These are phyloP conservation scores for Erigeron canadensis DNA, from an alignment of 129 eudicot species.

Conservation along the genomic window DNA sequence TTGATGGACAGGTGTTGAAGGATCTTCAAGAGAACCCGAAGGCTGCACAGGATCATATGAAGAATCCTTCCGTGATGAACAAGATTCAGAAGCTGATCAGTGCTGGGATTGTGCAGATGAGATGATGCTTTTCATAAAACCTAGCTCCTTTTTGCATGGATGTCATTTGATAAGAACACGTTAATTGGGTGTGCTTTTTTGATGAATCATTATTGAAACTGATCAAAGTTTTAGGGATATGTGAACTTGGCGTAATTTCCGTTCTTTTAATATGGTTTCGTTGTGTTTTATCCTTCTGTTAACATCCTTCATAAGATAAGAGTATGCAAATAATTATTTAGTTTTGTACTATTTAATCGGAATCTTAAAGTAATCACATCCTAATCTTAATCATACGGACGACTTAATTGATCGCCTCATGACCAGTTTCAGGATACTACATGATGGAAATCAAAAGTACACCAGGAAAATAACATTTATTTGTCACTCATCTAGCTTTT, in stretches of 20 bases:
- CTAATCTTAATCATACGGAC: too few relatives aligned
- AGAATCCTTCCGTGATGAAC: slow-evolving; percentile 82
- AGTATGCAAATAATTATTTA: background rate
- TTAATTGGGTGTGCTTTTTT: slow-evolving; percentile 2
- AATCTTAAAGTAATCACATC: background rate
- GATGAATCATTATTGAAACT: slow-evolving; percentile 23
- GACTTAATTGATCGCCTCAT: too few relatives aligned
- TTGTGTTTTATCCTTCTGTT: background rate
- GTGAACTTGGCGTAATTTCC: background rate
- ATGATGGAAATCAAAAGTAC: too few relatives aligned
- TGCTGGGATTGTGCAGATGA: slow-evolving; percentile 83
- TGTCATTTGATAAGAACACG: background rate
- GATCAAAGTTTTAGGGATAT: slow-evolving; percentile 16
- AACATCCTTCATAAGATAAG: background rate
- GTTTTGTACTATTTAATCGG: background rate
- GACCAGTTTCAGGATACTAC: too few relatives aligned
- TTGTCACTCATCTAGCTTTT: too few relatives aligned
- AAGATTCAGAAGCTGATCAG: slow-evolving; percentile 82
- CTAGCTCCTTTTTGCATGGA: background rate
- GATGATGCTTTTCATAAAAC: slow-evolving; percentile 16
- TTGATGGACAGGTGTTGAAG: slow-evolving; percentile 47
- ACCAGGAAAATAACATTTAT: too few relatives aligned
- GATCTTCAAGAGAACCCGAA: slow-evolving; percentile 92
- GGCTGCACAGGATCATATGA: slow-evolving; percentile 93
- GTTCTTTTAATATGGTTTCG: background rate